Conservation (phyloP, 768 basidiomycete genomes). For the Leccinum obscurum region DNA sequence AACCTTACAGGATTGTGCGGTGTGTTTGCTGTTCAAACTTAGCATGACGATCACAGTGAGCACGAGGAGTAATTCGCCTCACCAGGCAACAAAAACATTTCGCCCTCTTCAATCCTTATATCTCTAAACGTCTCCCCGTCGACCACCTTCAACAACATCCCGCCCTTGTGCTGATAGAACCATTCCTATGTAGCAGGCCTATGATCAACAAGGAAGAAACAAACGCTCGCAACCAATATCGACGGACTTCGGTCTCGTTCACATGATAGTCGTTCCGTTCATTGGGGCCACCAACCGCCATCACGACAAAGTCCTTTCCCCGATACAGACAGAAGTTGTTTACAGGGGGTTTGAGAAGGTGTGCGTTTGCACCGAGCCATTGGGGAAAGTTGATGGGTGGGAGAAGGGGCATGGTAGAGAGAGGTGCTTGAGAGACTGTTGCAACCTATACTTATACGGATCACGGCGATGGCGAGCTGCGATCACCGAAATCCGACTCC, state of each 20-base stretch:
- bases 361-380: slow-evolving; percentile 82
- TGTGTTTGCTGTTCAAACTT: slow-evolving; percentile 69
- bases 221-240: background rate
- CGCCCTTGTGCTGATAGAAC: slow-evolving; percentile 97
- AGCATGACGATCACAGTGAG: background rate
- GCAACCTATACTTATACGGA: background rate
- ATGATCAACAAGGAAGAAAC: background rate
- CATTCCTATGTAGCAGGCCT: slow-evolving; percentile 62
- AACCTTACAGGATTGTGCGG: slow-evolving; percentile 96
- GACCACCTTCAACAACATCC: slow-evolving; percentile 86
- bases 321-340: slow-evolving; percentile 87
- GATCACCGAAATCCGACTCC: no score
- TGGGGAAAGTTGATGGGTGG: slow-evolving; percentile 86
- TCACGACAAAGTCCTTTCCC: slow-evolving; percentile 87
- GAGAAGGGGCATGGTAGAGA: slow-evolving; percentile 63
- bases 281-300: slow-evolving; percentile 96
- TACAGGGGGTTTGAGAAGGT: slow-evolving; percentile 86
- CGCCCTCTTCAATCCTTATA: slow-evolving; percentile 88
- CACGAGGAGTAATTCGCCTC: slow-evolving; percentile 16
- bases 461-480: background rate
- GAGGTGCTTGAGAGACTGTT: background rate
- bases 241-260: slow-evolving; percentile 85
- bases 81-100: slow-evolving; percentile 97
- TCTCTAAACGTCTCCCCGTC: slow-evolving; percentile 81
- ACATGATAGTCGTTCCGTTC: slow-evolving; percentile 92